Evolutionary conservation across 257 asterid genomes (phyloP).

Genomic region (Capsicum pubescens): DNA sequence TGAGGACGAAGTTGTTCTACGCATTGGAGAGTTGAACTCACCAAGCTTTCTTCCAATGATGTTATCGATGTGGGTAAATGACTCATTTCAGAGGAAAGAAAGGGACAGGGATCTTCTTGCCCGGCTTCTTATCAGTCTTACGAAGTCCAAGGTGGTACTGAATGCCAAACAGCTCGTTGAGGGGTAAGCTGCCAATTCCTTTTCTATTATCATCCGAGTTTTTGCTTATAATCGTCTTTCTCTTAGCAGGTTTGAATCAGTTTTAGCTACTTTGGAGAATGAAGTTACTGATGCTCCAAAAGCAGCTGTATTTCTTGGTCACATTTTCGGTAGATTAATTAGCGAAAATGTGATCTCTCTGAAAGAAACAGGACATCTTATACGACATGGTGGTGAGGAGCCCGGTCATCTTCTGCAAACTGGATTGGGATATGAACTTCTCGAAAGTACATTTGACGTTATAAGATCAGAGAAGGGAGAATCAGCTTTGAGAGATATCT

Average conservation of each 20-base stretch:
- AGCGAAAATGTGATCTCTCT: conserved; percentile 51
- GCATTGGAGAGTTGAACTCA: conserved; percentile 33
- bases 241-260: conserved; percentile 61
- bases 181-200: conserved; percentile 31
- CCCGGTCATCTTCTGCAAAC: conserved; percentile 55
- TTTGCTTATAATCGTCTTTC: background rate
- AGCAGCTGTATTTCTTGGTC: conserved; percentile 68
- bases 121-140: conserved; percentile 32
- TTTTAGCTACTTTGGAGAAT: conserved; percentile 62
- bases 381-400: conserved; percentile 64
- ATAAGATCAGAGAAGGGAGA: conserved; percentile 67
- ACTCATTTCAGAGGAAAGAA: conserved; percentile 37
- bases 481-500: conserved; percentile 54
- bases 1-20: conserved; percentile 35
- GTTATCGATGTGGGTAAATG: conserved; percentile 32
- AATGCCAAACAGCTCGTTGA: conserved; percentile 30
- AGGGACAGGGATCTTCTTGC: conserved; percentile 33
- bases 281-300: conserved; percentile 73
- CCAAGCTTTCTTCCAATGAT: conserved; percentile 29
- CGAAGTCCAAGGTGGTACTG: conserved; percentile 29
- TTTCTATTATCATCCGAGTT: background rate
- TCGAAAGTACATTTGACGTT: conserved; percentile 51
- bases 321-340: conserved; percentile 51
- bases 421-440: conserved; percentile 69
- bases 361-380: conserved; percentile 50